Evolutionary conservation across 2,329 filamentous ascomycete genomes (phyloP), one percentile per base, ranked within the genome.

Genomic region (Penicillium janthinellum): DNA sequence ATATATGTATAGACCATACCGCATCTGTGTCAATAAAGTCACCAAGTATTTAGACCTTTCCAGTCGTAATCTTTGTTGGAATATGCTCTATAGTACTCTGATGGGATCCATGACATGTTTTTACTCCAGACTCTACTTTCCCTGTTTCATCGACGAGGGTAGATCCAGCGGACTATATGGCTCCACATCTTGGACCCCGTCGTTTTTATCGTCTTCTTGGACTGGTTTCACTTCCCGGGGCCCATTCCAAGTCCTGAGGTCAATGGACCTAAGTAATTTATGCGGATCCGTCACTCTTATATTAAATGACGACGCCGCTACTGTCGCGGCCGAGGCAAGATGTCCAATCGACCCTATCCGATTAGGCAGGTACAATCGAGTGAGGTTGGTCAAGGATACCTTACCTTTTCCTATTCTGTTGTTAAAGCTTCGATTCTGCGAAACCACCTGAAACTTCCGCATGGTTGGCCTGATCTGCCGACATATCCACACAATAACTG

Each of bases 391-490:
- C 10, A 7, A 49, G 6, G 15, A 15, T n/a, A 17, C 25, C 47
- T 12, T 51, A 31, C 57, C 59, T 57, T 58, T 63, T 5, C 60
- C 56, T 58, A 64, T 64, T 1, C 54, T 64, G 60, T 82, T 80
- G 54, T 77, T 65, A 57, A 81, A 81, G 63, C 81, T 81, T 8
- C 79, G 68, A 56, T 81, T 81, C 61, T 81, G 79, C 10, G 75
- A 78, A 81, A 64, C 79, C 79, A 81, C n/a, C n/a, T n/a, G n/a
- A n/a, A 0, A 76, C 73, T 57, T 80, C 77, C 2, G 78, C 79
- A 14, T 73, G 65, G 1, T 57, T 71, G 1, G 78, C 78, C 53
- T 73, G 69, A 60, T 80, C 78, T 2, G 72, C 77, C 12, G 67
- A 70, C 65, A 80, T 76, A 1, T 78, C 78, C 5, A 81, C 78